These are phyloP conservation scores for Ascochyta lentis DNA, from an alignment of 2,329 filamentous ascomycete species.

Conservation along the genomic window DNA sequence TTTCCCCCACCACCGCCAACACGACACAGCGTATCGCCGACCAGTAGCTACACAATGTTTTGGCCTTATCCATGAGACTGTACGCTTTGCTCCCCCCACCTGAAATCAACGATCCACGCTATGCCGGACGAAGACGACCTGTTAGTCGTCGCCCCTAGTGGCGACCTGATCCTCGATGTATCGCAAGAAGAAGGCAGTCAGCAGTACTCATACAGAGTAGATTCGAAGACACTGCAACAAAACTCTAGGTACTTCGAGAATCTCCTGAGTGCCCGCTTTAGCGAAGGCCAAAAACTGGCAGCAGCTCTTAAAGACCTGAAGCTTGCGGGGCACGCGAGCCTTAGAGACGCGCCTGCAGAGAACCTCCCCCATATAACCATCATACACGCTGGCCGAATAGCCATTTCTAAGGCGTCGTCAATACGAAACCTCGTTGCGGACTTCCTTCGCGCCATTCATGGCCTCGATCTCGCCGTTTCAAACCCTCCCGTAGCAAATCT, in stretches of 20 bases:
- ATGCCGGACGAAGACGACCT: conserved; percentile 45
- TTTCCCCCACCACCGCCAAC: neutral
- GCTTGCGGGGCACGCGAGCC: conserved; percentile 52
- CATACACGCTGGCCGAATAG: conserved; percentile 72
- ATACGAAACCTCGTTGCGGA: conserved; percentile 71
- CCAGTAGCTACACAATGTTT: conserved; percentile 49
- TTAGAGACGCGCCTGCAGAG: conserved; percentile 56
- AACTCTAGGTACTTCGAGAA: conserved; percentile 74
- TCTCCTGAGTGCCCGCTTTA: conserved; percentile 70
- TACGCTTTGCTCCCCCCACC: conserved; percentile 19
- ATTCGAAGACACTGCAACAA: conserved; percentile 61
- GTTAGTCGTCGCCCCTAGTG: conserved; percentile 61
- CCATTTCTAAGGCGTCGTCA: conserved; percentile 66
- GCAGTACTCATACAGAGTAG: conserved; percentile 67
- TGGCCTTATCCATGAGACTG: conserved; percentile 58
- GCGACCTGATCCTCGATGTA: conserved; percentile 72
- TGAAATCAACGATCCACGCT: conserved; percentile 12
- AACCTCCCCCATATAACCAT: conserved; percentile 71
- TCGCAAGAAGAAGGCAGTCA: conserved; percentile 66
- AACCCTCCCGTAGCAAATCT: conserved; percentile 66
- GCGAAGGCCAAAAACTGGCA: conserved; percentile 65
- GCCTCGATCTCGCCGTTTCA: conserved; percentile 52
- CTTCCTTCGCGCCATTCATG: conserved; percentile 71
- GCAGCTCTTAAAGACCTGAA: conserved; percentile 60
- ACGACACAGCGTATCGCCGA: conserved; percentile 2